A percentile compares a stretch with the other conserved stretches of the same genome.
phyloP scores from a whole-genome alignment of 352 stramenopile species.

The Paralagenidium karlingii region DNA sequence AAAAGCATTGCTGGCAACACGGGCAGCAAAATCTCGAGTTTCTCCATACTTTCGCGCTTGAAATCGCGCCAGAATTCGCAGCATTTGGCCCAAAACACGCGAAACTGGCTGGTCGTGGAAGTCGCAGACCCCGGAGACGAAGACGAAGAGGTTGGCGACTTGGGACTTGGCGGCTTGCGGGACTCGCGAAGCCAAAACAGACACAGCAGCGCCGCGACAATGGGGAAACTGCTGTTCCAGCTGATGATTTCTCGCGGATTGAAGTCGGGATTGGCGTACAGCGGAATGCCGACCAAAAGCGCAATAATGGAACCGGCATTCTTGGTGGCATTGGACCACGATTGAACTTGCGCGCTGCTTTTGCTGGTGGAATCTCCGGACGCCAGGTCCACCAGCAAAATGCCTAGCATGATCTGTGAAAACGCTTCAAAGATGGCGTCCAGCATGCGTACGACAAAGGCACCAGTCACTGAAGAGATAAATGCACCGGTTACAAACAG shows the following conservation, averaged over 20 bases:
- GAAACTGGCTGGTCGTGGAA: no score
- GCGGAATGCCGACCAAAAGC: conserved; percentile 41
- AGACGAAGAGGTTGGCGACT: no score
- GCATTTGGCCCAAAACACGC: no score
- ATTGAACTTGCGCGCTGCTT: conserved; percentile 50
- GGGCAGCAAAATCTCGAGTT: conserved; percentile 30
- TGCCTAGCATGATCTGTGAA: conserved; percentile 68
- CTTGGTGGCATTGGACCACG: conserved; percentile 53
- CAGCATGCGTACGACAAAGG: conserved; percentile 54
- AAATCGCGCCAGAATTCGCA: no score
- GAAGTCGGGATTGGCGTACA: conserved; percentile 48
- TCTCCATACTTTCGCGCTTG: conserved; percentile 14
- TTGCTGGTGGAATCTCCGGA: conserved; percentile 32
- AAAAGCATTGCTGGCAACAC: conserved; percentile 64
- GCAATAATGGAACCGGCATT: conserved; percentile 50
- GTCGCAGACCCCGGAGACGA: no score
- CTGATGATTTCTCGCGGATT: conserved; percentile 34
- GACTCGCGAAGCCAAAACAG: conserved; percentile 31
- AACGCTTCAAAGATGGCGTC: conserved; percentile 66
- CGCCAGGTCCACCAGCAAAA: conserved; percentile 58
- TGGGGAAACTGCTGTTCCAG: conserved; percentile 42
- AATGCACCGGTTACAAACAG: conserved; percentile 28
- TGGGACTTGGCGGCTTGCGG: no score
- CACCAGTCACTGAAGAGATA: conserved; percentile 30
- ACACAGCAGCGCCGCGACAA: conserved; percentile 35